Evolutionary conservation across 805 yeast genomes (phyloP), one percentile per base, ranked within the genome.

Genomic region (Schizosaccharomyces osmophilus): DNA sequence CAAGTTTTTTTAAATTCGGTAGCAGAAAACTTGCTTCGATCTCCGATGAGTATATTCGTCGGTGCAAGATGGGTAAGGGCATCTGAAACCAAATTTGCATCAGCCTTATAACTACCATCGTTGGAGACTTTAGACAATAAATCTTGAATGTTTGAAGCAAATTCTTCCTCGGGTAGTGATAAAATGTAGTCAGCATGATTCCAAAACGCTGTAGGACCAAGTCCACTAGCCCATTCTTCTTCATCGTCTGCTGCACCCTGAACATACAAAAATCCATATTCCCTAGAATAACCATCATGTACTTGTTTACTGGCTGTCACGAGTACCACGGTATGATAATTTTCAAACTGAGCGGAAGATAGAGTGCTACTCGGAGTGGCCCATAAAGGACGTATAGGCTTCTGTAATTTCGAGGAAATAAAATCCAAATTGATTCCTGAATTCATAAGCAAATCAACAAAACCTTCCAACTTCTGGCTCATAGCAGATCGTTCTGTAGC

Each of bases 171-270:
- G 8, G 51, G 24, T 6, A n/a, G 13, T 2, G 51, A 19, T n/a
- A 45, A 19, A 11, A 45, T 15, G 9, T 41, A 5, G 13, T 59
- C n/a, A 5, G 15, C 19, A n/a, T 59, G 19, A 9, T 36, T n/a
- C 45, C 55, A 43, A 32, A 24, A 32, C 5, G 29, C 36, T 5
- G n/a, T 4, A 13, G 57, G 58, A 26, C n/a, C 5, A 17, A 60
- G 41, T 17, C 41, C 32, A 22, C 15, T 17, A 0, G 83, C 78
- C 97, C 96, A 88, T 11, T 83, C 73, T 67, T 88, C 97, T 69
- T 88, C 95, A 67, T 89, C 96, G 70, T 88, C 97, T 0, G 93
- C 96, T 0, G 95, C 93, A 1, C 97, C 97, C 70, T 87, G 96
- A 0, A 87, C 85, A 68, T 88, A 88, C 0, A 76, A 71, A 65